Base-by-base conservation (phyloP, 805 yeast genomes). In the Myxozyma geophila region DNA sequence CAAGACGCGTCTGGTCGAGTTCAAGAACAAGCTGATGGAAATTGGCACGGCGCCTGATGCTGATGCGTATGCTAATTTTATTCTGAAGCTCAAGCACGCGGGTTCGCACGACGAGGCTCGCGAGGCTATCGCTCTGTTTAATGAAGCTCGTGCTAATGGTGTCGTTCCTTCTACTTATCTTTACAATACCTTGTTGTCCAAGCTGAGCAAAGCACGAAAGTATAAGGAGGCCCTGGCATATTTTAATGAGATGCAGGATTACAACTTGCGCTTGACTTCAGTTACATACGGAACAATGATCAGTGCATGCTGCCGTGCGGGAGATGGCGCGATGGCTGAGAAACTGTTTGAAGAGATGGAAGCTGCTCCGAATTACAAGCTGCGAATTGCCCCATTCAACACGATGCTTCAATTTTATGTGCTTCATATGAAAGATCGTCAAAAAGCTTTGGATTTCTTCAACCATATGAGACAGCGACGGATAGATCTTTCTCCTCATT, bases 271-370 rank as follows among this genome's bases (percentile, higher is more conserved):
- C 53, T 71, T 71, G 63, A 70, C 69, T 17, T 70, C 72, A 36
- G 74, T 76, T 23, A 77, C 80, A 8, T 76, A 73, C 58, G 80
- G 79, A 21, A 75, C 78, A 7, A 72, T 77, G 75, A 75, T 78
- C 57, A 70, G 73, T 57, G 77, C 78, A 2, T 74, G 76, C 50
- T 74, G 79, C 53, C 70, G 80, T 6, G 74, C 75, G 12, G 77
- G 76, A 10, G 76, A 75, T 33, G 75, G 61, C 9, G 71, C 52
- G 12, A 61, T 58, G 19, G 80, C 79, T 9, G 70, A 70, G 63
- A 40, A 54, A 17, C 66, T 77, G 37, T 77, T 77, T 37, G 69
- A 63, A 8, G 78, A 77, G 54, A 74, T 77, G 77, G 80, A 77
- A 59, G 43, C 40, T 7, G 71, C 72, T 13, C 67, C 74, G 7